Evolutionary conservation across 2,329 filamentous ascomycete genomes (phyloP).

Genomic region (Clonostachys rhizophaga): DNA sequence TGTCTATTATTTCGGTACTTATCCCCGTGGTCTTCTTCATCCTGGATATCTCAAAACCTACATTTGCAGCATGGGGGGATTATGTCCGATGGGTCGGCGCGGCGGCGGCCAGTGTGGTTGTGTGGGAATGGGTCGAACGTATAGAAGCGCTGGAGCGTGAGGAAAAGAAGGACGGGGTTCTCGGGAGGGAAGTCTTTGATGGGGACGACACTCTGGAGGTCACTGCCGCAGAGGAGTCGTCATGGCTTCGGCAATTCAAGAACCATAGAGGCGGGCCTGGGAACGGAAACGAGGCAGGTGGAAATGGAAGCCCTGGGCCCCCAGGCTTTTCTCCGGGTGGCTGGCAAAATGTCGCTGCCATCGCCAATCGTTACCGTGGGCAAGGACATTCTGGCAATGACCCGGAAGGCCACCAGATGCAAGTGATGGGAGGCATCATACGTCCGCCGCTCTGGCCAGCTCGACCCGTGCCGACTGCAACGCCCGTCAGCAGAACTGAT

Average conservation of each 20-base stretch:
- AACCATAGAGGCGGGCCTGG: constrained; percentile 18
- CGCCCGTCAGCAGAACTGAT: constrained; percentile 56
- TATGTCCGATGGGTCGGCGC: constrained; percentile 97
- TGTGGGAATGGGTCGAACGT: constrained; percentile 97
- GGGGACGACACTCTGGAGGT: constrained; percentile 86
- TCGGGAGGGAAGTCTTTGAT: constrained; percentile 88
- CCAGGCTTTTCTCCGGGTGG: neutral
- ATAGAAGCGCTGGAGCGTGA: constrained; percentile 91
- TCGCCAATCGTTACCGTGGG: neutral
- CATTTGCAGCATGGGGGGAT: constrained; percentile 88
- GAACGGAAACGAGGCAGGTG: constrained; percentile 22
- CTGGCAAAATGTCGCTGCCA: neutral
- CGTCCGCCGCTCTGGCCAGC: constrained; percentile 51
- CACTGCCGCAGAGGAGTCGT: constrained; percentile 45
- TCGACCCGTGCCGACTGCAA: constrained; percentile 48
- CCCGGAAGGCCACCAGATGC: constrained; percentile 12
- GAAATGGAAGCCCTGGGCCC: constrained; percentile 10
- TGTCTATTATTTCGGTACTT: constrained; percentile 77
- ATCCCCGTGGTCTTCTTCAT: constrained; percentile 93
- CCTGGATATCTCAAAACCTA: constrained; percentile 79
- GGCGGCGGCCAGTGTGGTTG: constrained; percentile 89
- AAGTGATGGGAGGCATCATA: constrained; percentile 25
- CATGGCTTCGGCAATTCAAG: constrained; percentile 36
- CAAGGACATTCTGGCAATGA: constrained; percentile 4
- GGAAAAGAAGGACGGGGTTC: constrained; percentile 88